Percentiles rank a stretch among this genome's conserved stretches.
phyloP scores from a whole-genome alignment of 805 yeast genomes.

The Saturnispora silvae region DNA sequence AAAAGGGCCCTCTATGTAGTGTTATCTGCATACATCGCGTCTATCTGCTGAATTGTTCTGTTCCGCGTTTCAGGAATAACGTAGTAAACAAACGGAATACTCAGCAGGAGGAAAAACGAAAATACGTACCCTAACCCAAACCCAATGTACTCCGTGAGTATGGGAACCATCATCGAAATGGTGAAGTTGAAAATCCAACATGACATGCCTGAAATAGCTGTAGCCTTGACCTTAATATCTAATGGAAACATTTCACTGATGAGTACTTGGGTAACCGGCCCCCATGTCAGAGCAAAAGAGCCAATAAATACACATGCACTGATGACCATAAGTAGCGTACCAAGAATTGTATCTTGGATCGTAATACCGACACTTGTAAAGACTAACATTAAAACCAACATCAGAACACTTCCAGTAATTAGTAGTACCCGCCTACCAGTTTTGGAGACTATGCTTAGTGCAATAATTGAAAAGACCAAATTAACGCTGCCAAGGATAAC shows the following conservation, averaged over 20 bases:
- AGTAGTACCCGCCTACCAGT: constrained; percentile 39
- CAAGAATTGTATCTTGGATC: constrained; percentile 28
- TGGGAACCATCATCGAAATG: constrained; percentile 61
- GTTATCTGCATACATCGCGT: constrained; percentile 7
- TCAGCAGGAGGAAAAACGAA: constrained; percentile 16
- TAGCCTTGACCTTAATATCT: constrained; percentile 44
- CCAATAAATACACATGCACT: constrained; percentile 49
- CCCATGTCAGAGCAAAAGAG: constrained; percentile 63
- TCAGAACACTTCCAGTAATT: constrained; percentile 36
- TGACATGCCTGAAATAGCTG: constrained; percentile 46
- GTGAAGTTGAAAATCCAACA: constrained; percentile 57
- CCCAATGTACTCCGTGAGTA: constrained; percentile 48
- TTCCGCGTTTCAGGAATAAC: constrained; percentile 28
- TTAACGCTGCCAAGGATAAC: constrained; percentile 46
- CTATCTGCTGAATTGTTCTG: constrained; percentile 16
- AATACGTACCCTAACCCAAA: constrained; percentile 59
- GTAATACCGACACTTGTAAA: constrained; percentile 49
- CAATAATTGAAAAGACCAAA: constrained; percentile 39
- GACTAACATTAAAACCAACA: constrained; percentile 42
- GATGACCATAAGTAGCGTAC: constrained; percentile 43
- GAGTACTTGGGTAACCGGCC: constrained; percentile 58
- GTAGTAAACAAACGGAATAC: constrained; percentile 19
- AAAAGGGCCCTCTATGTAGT: not conserved
- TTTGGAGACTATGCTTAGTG: constrained; percentile 37
- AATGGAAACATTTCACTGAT: constrained; percentile 59